Evolutionary conservation across 2,329 filamentous ascomycete genomes (phyloP), one percentile per base, ranked within the genome.

Genomic region (Cladosporium halotolerans): DNA sequence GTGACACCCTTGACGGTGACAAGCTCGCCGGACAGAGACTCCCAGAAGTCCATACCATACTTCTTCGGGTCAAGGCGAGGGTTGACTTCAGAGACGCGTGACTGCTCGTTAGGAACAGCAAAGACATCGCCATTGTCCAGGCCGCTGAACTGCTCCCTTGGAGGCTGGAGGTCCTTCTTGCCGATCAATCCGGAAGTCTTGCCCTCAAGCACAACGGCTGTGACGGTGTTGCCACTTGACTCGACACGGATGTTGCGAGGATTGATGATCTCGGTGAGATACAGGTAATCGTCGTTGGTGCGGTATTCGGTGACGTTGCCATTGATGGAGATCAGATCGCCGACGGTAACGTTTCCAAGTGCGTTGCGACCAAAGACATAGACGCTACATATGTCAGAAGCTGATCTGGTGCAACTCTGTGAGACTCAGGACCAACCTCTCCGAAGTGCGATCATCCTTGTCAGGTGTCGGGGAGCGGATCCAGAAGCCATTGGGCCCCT

Each of bases 31-130:
- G 73, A 75, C 54, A 88, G 69, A 57, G 79, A 83, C 75, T 88
- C 82, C 85, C 85, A 88, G 64, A 88, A 89, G 66, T 88, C 85
- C 31, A 88, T 72, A 2, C 85, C 85, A 62, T 83, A 88, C 40
- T 72, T 69, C 18, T 71, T 70, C 2, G 84, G 84, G 56, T 84
- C 67, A 38, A 88, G 74, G 11, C 72, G 70, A 0, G 84, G 84
- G 64, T 88, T 88, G 33, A 65, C 71, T 5, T 67, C 71, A 2
- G 82, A 84, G 38, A 88, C 64, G 58, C 76, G 75, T 57, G 72
- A 78, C 38, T 72, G 71, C 56, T 81, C 84, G 63, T 85, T 86
- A 9, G 85, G 85, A 4, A 85, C 70, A 1, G 71, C 78, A 57
- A 86, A 86, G 36, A 88, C 72, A 64, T 84, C 80, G 9, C 82